Evolutionary conservation across 192 early-diverging fungal species (phyloP).

Genomic region (Gigaspora rosea): DNA sequence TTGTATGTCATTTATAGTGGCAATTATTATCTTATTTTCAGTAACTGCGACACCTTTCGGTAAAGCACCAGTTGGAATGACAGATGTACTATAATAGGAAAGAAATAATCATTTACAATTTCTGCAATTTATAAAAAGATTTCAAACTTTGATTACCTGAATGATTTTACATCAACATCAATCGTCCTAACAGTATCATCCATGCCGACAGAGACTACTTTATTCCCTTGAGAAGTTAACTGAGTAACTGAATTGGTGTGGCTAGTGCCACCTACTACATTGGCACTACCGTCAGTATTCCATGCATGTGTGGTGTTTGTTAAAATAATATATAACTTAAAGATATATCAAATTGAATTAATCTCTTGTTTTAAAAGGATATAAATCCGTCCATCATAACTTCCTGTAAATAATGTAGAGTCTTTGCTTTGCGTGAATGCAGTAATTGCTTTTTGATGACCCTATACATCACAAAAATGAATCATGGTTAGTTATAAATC

Average conservation of each 20-base stretch:
- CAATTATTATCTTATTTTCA: conserved; percentile 52
- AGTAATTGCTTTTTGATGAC: conserved; percentile 85
- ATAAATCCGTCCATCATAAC: conserved; percentile 91
- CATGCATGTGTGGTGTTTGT: conserved; percentile 47
- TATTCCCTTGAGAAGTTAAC: conserved; percentile 47
- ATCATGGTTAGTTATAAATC: not conserved
- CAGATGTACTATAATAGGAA: conserved; percentile 41
- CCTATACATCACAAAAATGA: conserved; percentile 40
- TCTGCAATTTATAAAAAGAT: not conserved
- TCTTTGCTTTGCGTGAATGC: conserved; percentile 59
- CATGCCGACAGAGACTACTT: conserved; percentile 69
- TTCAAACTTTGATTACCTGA: conserved; percentile 34
- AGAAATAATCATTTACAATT: conserved; percentile 17
- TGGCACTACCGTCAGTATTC: conserved; percentile 49
- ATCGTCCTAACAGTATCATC: conserved; percentile 67
- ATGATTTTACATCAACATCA: conserved; percentile 35
- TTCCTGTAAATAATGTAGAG: conserved; percentile 78
- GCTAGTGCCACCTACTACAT: conserved; percentile 58
- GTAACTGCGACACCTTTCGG: conserved; percentile 61
- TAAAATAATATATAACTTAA: not conserved
- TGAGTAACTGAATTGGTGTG: conserved; percentile 79
- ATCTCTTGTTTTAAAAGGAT: conserved; percentile 17
- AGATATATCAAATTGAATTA: not conserved
- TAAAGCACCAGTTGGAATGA: conserved; percentile 45
- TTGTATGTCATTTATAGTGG: conserved; percentile 54